Evolutionary conservation across 768 basidiomycete species (phyloP).

Genomic region (Tylopilus plumbeoviolaceoides): DNA sequence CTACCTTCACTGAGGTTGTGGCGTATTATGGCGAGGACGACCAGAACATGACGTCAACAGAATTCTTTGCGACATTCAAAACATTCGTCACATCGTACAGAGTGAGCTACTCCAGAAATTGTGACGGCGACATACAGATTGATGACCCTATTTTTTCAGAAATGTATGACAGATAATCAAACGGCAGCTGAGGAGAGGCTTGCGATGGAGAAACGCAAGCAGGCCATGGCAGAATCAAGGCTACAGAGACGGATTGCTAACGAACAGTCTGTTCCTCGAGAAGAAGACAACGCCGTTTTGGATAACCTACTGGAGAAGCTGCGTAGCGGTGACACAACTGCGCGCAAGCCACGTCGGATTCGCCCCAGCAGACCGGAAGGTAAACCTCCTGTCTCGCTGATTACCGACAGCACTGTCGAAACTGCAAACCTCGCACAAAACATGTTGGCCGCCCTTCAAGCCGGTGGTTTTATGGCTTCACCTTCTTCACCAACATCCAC

Average conservation of each 20-base stretch:
- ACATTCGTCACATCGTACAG: conserved; percentile 93
- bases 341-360: conserved; percentile 50
- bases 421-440: conserved; percentile 59
- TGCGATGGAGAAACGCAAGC: conserved; percentile 65
- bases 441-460: conserved; percentile 72
- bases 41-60: conserved; percentile 77
- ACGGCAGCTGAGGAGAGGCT: conserved; percentile 66
- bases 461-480: conserved; percentile 57
- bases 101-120: conserved; percentile 37
- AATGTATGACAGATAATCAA: conserved; percentile 83
- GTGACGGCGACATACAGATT: neutral
- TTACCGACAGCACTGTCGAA: conserved; percentile 30
- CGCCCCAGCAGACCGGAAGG: conserved; percentile 37
- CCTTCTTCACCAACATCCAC: conserved; percentile 47
- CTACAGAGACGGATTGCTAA: conserved; percentile 48
- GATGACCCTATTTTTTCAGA: conserved; percentile 43
- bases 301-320: conserved; percentile 72
- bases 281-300: conserved; percentile 54
- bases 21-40: conserved; percentile 94
- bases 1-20: conserved; percentile 79
- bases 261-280: conserved; percentile 43
- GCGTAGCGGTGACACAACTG: conserved; percentile 62
- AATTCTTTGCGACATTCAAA: conserved; percentile 97
- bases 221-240: conserved; percentile 60
- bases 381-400: conserved; percentile 20